Conservation (phyloP, 192 early-diverging fungal genomes). For the Backusella sp. region DNA sequence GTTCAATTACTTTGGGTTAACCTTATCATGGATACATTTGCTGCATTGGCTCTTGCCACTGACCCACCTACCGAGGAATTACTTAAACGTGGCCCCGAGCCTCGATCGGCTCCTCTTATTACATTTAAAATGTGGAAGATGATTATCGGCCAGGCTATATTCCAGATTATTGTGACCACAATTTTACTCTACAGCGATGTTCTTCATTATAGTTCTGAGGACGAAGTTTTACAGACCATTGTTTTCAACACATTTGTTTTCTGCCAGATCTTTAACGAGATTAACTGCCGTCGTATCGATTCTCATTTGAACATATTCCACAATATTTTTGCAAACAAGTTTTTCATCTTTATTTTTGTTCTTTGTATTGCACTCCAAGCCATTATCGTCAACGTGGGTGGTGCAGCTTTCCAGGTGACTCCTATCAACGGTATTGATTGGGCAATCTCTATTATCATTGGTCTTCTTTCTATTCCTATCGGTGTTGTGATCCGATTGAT, state of each 20-base stretch:
- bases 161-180: conserved; percentile 84
- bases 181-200: conserved; percentile 72
- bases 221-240: conserved; percentile 60
- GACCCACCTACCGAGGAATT: conserved; percentile 88
- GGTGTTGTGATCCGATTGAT: conserved; percentile 86
- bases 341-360: conserved; percentile 79
- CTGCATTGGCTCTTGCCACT: conserved; percentile 94
- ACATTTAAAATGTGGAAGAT: conserved; percentile 93
- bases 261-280: conserved; percentile 87
- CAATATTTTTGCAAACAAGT: conserved; percentile 71
- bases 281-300: conserved; percentile 81
- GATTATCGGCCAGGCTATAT: conserved; percentile 89
- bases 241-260: conserved; percentile 95
- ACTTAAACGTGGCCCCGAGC: conserved; percentile 84
- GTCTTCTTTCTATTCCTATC: conserved; percentile 77
- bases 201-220: conserved; percentile 44
- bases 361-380: conserved; percentile 76
- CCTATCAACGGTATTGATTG: conserved; percentile 72
- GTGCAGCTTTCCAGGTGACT: conserved; percentile 77
- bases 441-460: conserved; percentile 79
- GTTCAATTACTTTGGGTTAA: conserved; percentile 99
- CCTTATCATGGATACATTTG: conserved; percentile 99
- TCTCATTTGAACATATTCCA: conserved; percentile 87
- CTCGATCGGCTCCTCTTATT: conserved; percentile 80
- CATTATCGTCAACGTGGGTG: conserved; percentile 90